A percentile compares a stretch with the other conserved stretches of the same genome.
phyloP scores from a whole-genome alignment of 495 filamentous ascomycete species.

The Penicillium verhagenii region DNA sequence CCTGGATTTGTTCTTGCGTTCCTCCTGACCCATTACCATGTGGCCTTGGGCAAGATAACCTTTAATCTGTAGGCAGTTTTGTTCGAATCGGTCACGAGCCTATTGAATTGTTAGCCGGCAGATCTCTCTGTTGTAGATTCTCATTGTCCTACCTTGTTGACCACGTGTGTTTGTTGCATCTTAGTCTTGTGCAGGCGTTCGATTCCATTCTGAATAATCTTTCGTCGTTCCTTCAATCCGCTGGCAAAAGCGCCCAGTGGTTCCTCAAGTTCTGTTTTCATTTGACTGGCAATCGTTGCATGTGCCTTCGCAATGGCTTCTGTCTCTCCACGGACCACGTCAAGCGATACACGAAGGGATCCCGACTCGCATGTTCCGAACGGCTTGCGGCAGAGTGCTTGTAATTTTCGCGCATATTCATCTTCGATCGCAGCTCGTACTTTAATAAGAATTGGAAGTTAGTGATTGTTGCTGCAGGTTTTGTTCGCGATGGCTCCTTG shows the following conservation, averaged over 20 bases:
- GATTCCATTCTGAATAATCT: slow-evolving; percentile 89
- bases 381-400: slow-evolving; percentile 81
- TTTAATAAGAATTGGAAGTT: slow-evolving; percentile 29
- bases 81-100: slow-evolving; percentile 92
- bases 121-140: not conserved
- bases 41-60: slow-evolving; percentile 97
- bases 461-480: not conserved
- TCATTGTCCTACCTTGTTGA: slow-evolving; percentile 72
- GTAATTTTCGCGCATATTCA: slow-evolving; percentile 91
- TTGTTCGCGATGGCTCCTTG: not conserved
- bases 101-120: slow-evolving; percentile 25
- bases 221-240: slow-evolving; percentile 89
- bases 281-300: slow-evolving; percentile 82
- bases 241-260: slow-evolving; percentile 88
- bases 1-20: slow-evolving; percentile 98
- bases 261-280: slow-evolving; percentile 97
- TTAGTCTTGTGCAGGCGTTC: slow-evolving; percentile 94
- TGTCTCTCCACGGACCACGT: slow-evolving; percentile 85
- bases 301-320: slow-evolving; percentile 94
- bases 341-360: slow-evolving; percentile 77
- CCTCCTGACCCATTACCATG: slow-evolving; percentile 99
- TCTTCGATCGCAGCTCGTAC: slow-evolving; percentile 94
- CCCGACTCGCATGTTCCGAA: slow-evolving; percentile 88
- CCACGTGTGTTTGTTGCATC: slow-evolving; percentile 80
- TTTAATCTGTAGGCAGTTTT: slow-evolving; percentile 97